phyloP scores from a whole-genome alignment of 2,329 filamentous ascomycete species.

The Penicillium paneum region DNA sequence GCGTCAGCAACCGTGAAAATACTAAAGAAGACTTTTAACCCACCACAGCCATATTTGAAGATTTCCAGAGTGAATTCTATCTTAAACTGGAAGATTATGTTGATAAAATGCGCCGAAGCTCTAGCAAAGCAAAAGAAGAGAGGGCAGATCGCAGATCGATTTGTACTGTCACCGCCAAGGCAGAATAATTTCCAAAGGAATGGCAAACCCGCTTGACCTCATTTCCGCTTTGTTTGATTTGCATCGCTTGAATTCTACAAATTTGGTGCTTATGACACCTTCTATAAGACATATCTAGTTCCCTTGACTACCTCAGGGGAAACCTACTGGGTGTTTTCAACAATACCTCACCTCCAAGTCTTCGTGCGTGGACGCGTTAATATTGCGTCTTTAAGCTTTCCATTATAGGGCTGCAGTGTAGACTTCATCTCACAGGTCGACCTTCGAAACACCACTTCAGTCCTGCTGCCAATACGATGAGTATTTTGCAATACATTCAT shows the following conservation, averaged over 20 bases:
- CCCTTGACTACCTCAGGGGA: neutral
- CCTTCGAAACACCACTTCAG: neutral
- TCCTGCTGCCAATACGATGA: slow-evolving; percentile 4
- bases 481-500: slow-evolving; percentile 1
- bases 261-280: neutral
- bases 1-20: slow-evolving; percentile 11
- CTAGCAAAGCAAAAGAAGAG: slow-evolving; percentile 9
- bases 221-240: neutral
- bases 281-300: neutral
- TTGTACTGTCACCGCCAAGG: slow-evolving; percentile 26
- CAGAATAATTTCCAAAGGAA: slow-evolving; percentile 21
- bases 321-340: neutral
- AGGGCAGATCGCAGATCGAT: slow-evolving; percentile 8
- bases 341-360: neutral
- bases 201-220: neutral
- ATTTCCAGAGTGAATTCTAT: slow-evolving; percentile 1
- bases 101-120: slow-evolving; percentile 2
- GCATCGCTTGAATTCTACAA: neutral
- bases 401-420: neutral
- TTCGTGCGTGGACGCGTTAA: neutral
- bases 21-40: slow-evolving; percentile 13
- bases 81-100: neutral
- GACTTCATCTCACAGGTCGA: neutral
- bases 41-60: slow-evolving; percentile 38
- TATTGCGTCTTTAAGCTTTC: no score